phyloP scores from a whole-genome alignment of 2,329 filamentous ascomycete genomes.

The Aaosphaeria pasadenensis region DNA sequence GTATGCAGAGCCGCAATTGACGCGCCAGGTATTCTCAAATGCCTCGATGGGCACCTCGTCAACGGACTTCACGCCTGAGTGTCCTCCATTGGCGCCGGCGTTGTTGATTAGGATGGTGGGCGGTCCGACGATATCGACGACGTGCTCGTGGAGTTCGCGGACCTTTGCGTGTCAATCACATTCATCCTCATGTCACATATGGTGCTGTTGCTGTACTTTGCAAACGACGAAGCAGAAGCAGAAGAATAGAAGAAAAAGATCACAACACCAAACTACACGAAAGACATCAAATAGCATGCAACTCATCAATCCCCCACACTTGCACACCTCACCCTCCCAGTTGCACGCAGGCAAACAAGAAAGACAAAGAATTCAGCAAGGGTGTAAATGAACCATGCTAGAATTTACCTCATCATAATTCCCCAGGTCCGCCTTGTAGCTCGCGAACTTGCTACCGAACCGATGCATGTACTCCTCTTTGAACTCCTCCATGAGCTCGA shows the following conservation, averaged over 20 bases:
- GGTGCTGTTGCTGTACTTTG: too few relatives aligned
- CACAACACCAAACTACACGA: too few relatives aligned
- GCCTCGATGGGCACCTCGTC: conserved; percentile 31
- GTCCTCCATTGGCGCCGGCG: conserved; percentile 23
- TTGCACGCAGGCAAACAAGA: too few relatives aligned
- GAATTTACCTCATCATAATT: conserved; percentile 34
- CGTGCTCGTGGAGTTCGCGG: conserved; percentile 30
- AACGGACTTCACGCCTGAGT: conserved; percentile 24
- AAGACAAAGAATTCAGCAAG: too few relatives aligned
- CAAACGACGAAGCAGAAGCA: too few relatives aligned
- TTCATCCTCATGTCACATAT: not conserved
- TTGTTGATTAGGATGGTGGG: conserved; percentile 44
- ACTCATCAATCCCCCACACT: too few relatives aligned
- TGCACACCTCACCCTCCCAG: too few relatives aligned
- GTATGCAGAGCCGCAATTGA: conserved; percentile 37
- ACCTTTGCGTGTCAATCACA: conserved; percentile 16
- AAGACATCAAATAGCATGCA: too few relatives aligned
- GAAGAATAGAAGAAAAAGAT: too few relatives aligned
- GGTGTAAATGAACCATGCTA: not conserved
- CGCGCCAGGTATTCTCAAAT: conserved; percentile 38
- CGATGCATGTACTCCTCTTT: conserved; percentile 14
- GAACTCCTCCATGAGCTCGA: conserved; percentile 16
- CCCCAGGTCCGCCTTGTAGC: conserved; percentile 37
- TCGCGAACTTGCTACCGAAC: conserved; percentile 21
- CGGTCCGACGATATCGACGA: conserved; percentile 29